These are phyloP conservation scores for Pontederia crassipes DNA, from an alignment of 176 grass and related monocot species.

Conservation along the genomic window DNA sequence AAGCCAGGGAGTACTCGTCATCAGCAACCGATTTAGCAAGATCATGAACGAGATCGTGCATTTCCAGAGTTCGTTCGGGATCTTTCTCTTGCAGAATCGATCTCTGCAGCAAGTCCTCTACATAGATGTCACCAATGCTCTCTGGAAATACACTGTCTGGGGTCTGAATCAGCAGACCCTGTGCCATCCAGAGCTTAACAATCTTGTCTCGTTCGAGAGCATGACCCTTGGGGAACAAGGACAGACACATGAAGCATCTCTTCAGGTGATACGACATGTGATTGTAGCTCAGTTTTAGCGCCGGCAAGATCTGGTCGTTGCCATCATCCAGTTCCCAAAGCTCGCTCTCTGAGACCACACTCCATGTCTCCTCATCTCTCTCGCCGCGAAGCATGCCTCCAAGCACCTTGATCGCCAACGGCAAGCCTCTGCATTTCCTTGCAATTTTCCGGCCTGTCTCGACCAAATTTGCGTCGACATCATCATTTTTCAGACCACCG, in stretches of 20 bases:
- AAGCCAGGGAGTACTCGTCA: background rate
- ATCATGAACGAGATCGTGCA: conserved; percentile 45
- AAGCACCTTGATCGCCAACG: conserved; percentile 31
- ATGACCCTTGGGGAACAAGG: conserved; percentile 27
- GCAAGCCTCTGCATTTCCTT: conserved; percentile 30
- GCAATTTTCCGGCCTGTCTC: conserved; percentile 22
- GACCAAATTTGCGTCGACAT: background rate
- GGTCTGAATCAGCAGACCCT: conserved; percentile 22
- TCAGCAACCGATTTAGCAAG: conserved; percentile 24
- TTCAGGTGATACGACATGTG: conserved; percentile 24
- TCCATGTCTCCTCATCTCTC: conserved; percentile 22
- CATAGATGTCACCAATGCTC: conserved; percentile 11
- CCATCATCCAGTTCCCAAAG: conserved; percentile 27
- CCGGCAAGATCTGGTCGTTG: conserved; percentile 17
- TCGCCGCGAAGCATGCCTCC: conserved; percentile 14
- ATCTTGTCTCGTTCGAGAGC: conserved; percentile 24
- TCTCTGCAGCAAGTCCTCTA: conserved; percentile 29
- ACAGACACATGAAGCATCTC: conserved; percentile 30
- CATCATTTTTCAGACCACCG: background rate
- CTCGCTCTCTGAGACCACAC: conserved; percentile 27
- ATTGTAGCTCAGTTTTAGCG: conserved; percentile 34
- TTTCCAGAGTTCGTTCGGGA: background rate
- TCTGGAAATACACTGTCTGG: conserved; percentile 6
- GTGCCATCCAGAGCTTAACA: conserved; percentile 36
- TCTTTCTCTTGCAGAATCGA: conserved; percentile 16